These are phyloP conservation scores for Mycena vitilis DNA, from an alignment of 768 basidiomycete genomes.

Conservation along the genomic window DNA sequence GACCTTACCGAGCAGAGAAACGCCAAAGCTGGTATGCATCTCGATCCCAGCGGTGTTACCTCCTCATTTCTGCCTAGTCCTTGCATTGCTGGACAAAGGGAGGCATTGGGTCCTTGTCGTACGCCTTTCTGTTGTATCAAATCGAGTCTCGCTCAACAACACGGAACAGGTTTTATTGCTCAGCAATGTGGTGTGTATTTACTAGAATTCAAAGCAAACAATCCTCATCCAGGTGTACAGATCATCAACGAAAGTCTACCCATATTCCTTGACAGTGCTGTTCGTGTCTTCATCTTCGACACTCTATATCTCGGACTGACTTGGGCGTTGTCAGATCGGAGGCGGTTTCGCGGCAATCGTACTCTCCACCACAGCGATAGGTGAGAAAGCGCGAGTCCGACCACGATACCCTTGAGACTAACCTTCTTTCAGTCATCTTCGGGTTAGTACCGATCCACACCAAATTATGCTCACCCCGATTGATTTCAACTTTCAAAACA, in stretches of 20 bases:
- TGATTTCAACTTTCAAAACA: slow-evolving; percentile 45
- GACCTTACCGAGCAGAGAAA: slow-evolving; percentile 73
- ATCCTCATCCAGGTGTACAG: neutral
- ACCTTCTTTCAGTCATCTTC: slow-evolving; percentile 73
- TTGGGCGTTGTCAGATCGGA: slow-evolving; percentile 50
- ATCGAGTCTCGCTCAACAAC: neutral
- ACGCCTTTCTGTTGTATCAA: slow-evolving; percentile 32
- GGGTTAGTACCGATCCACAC: slow-evolving; percentile 61
- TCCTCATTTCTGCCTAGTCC: slow-evolving; percentile 49
- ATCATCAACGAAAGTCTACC: slow-evolving; percentile 87
- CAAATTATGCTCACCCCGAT: too few relatives aligned
- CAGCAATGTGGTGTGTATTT: slow-evolving; percentile 69
- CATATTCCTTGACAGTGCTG: slow-evolving; percentile 84
- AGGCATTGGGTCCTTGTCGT: slow-evolving; percentile 97
- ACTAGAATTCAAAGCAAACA: too few relatives aligned
- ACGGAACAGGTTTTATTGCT: slow-evolving; percentile 80
- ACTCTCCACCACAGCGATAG: slow-evolving; percentile 82
- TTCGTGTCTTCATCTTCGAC: slow-evolving; percentile 44
- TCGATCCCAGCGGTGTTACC: neutral
- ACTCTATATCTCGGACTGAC: neutral
- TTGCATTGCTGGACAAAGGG: slow-evolving; percentile 68
- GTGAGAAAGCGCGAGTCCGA: slow-evolving; percentile 47
- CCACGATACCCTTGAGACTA: neutral
- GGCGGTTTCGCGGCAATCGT: slow-evolving; percentile 82
- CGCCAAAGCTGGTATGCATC: slow-evolving; percentile 70